phyloP scores from a whole-genome alignment of 2,329 filamentous ascomycete species.

The Aspergillus novofumigatus region DNA sequence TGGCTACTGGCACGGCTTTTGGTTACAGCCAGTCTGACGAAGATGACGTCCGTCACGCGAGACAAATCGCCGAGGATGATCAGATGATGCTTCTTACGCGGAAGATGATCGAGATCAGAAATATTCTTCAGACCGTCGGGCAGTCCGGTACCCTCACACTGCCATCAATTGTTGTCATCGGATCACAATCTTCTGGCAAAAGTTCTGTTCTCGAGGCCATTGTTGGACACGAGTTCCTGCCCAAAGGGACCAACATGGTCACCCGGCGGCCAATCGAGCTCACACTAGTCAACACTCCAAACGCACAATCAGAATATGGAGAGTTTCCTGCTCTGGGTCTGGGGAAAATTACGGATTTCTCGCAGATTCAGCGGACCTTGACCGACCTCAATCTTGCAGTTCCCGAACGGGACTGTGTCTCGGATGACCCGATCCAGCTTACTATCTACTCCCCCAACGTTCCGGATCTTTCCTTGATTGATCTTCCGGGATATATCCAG shows the following conservation, averaged over 20 bases:
- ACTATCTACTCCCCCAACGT: conserved; percentile 94
- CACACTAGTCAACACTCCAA: conserved; percentile 90
- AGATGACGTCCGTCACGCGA: conserved; percentile 56
- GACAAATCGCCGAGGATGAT: conserved; percentile 76
- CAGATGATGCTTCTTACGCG: conserved; percentile 99
- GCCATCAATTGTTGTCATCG: conserved; percentile 98
- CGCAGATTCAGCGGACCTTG: conserved; percentile 76
- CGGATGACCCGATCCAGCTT: conserved; percentile 93
- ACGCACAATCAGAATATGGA: conserved; percentile 81
- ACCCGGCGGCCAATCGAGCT: conserved; percentile 93
- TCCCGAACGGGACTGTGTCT: conserved; percentile 84
- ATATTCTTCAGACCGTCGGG: conserved; percentile 83
- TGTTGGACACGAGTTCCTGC: conserved; percentile 94
- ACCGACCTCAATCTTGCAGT: conserved; percentile 95
- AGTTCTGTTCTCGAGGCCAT: conserved; percentile 96
- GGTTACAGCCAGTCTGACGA: conserved; percentile 66
- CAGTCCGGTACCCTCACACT: conserved; percentile 84
- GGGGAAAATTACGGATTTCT: conserved; percentile 85
- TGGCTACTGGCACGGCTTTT: conserved; percentile 71
- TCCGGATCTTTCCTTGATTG: conserved; percentile 90
- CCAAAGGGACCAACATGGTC: conserved; percentile 98
- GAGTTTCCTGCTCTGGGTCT: conserved; percentile 92
- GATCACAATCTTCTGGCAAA: conserved; percentile 96
- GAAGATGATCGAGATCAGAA: conserved; percentile 99
- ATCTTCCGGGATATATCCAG: conserved; percentile 95